Base-by-base conservation (phyloP, 2,329 filamentous ascomycete genomes). In the Erysiphe pulchra region DNA sequence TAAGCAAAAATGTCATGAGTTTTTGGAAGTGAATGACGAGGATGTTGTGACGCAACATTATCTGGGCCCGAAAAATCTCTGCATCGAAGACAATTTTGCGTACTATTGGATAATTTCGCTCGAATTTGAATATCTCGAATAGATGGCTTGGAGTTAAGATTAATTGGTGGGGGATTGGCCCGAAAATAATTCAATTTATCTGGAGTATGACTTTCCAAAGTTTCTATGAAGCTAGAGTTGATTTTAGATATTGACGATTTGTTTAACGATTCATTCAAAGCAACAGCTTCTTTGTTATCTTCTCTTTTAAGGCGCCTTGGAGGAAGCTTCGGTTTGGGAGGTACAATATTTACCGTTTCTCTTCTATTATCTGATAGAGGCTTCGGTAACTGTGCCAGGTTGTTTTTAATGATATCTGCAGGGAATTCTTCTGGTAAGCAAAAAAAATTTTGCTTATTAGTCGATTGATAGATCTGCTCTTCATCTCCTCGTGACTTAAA, bases 191-290 rank as follows among this genome's bases (percentile, higher is more conserved):
- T 85, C 20, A 6, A 24, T 24, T 24, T 24, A 6, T 24, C 20
- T 24, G 6, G 20, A 24, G 20, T 24, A 24, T 24, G 6, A 24
- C 6, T 24, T 24, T 24, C 20, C 20, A 24, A 24, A 67, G 90
- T 94, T 61, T 85, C 84, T 42, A 82, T 87, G 50, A 92, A 71
- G 41, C 92, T 69, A 38, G 76, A 65, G 66, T 95, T 85, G 62
- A 95, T 95, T 68, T 93, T 95, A 55, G 68, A 66, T 43, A 84
- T 82, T 47, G 78, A 75, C 48, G 95, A 77, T 62, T 95, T 87
- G 55, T 90, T 69, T 50, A 45, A 43, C 18, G 53, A 47, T 34
- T 52, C 49, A 20, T 47, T 32, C 14, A 46, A 30, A 40, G 45
- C 20, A 17, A 38, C 41, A 33, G 50, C 49, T 17, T 50, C 50